These are phyloP conservation scores for Neoboletus brunneissimus DNA, from an alignment of 768 basidiomycete species.

Conservation along the genomic window DNA sequence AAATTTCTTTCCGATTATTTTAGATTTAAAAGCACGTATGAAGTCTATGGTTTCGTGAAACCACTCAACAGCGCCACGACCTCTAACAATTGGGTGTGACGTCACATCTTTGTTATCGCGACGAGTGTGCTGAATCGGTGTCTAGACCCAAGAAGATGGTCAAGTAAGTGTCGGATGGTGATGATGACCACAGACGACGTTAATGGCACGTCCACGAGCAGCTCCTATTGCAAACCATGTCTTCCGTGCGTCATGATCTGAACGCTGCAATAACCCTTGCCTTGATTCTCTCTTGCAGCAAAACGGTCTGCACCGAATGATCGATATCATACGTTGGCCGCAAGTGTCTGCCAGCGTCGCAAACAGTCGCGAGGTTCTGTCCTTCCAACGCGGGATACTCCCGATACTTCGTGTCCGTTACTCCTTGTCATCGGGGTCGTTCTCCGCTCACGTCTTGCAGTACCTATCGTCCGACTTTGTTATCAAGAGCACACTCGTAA, in stretches of 20 bases:
- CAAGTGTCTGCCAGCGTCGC: constrained; percentile 40
- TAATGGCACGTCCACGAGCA: constrained; percentile 14
- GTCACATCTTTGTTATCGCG: not conserved
- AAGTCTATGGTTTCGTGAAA: constrained; percentile 46
- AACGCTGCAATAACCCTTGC: not conserved
- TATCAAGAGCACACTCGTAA: constrained; percentile 51
- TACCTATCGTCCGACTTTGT: constrained; percentile 60
- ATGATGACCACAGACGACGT: constrained; percentile 2
- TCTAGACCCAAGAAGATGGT: constrained; percentile 47
- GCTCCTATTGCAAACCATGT: constrained; percentile 40
- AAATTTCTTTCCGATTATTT: constrained; percentile 43
- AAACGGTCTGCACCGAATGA: constrained; percentile 49
- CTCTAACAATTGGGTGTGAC: constrained; percentile 44
- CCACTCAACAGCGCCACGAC: constrained; percentile 38
- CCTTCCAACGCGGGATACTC: constrained; percentile 58
- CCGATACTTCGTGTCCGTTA: constrained; percentile 48
- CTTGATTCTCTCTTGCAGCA: constrained; percentile 31
- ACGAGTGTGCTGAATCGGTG: not conserved
- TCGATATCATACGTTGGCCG: constrained; percentile 47
- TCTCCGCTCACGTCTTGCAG: constrained; percentile 30
- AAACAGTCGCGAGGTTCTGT: constrained; percentile 36
- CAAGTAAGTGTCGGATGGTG: constrained; percentile 38
- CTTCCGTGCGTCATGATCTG: constrained; percentile 31
- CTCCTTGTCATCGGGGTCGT: not conserved
- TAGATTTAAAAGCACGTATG: constrained; percentile 38